A percentile compares a stretch with the other conserved stretches of the same genome.
These are phyloP conservation scores for Chlamydomonas eustigma DNA, from an alignment of 139 green algal genomes.

Conservation along the genomic window DNA sequence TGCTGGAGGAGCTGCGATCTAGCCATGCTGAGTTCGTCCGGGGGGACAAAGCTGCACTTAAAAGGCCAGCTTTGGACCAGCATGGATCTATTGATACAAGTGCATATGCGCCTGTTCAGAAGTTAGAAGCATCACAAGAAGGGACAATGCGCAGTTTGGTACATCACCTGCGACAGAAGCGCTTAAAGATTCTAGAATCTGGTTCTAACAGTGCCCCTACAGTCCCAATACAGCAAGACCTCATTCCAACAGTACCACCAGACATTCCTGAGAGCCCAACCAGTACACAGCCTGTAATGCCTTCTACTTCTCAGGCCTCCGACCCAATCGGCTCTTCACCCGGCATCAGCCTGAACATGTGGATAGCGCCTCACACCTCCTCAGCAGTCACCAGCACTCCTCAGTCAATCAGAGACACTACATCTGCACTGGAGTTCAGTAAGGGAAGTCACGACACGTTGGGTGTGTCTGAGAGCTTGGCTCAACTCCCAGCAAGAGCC, in stretches of 20 bases:
- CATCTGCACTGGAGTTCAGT: neutral
- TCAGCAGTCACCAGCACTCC: neutral
- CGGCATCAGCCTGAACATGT: neutral
- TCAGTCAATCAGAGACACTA: neutral
- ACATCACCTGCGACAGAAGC: neutral
- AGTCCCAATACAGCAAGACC: neutral
- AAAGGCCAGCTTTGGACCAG: neutral
- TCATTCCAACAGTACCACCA: neutral
- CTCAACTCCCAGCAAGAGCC: neutral
- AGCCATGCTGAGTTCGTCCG: neutral
- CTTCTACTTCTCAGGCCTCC: neutral
- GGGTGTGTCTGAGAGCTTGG: no score
- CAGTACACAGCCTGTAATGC: neutral
- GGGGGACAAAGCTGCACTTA: neutral
- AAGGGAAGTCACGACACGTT: neutral
- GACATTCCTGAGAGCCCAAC: neutral
- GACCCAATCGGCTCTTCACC: neutral
- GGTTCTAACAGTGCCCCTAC: neutral
- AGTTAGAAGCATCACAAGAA: neutral
- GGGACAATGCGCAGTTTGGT: neutral
- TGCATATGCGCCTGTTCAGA: no score
- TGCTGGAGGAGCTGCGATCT: neutral
- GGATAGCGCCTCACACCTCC: neutral
- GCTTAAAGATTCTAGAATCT: neutral
- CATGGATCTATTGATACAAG: neutral